These are phyloP conservation scores for Vishniacozyma victoriae DNA, from an alignment of 768 basidiomycete species.

Conservation along the genomic window DNA sequence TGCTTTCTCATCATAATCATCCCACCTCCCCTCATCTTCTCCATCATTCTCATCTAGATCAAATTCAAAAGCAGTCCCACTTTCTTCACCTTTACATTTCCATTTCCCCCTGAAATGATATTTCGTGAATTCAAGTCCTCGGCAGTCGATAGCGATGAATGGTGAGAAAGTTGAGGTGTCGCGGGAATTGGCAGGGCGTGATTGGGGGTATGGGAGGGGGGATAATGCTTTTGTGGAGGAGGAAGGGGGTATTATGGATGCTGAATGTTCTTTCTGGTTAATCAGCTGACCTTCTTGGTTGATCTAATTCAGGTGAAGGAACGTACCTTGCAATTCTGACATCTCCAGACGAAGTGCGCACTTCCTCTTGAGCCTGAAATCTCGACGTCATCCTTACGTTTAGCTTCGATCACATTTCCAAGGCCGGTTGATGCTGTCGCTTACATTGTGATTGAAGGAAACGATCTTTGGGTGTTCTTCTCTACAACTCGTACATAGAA, in stretches of 20 bases:
- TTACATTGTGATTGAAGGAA: constrained; percentile 30
- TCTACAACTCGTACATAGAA: constrained; percentile 34
- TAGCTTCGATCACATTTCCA: neutral
- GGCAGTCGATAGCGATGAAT: constrained; percentile 42
- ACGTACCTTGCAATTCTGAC: constrained; percentile 43
- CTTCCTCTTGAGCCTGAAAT: constrained; percentile 43
- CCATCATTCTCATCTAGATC: constrained; percentile 34
- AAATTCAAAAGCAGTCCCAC: constrained; percentile 32
- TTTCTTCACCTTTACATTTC: constrained; percentile 19
- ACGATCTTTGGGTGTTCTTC: constrained; percentile 42
- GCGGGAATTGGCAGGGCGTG: neutral
- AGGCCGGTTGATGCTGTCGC: neutral
- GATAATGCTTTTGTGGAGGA: constrained; percentile 21
- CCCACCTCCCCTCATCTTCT: constrained; percentile 42
- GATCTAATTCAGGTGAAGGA: neutral
- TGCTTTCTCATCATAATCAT: constrained; percentile 46
- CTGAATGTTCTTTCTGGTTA: constrained; percentile 45
- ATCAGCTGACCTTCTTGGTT: neutral
- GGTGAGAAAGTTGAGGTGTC: constrained; percentile 13
- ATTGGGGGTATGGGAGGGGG: constrained; percentile 28
- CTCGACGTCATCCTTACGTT: constrained; percentile 38
- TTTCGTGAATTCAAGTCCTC: constrained; percentile 42
- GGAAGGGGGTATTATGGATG: constrained; percentile 34
- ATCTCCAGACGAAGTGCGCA: constrained; percentile 45
- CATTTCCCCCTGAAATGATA: constrained; percentile 36